Conservation (phyloP, 2,329 filamentous ascomycete genomes). For the Curvularia spicifera region DNA sequence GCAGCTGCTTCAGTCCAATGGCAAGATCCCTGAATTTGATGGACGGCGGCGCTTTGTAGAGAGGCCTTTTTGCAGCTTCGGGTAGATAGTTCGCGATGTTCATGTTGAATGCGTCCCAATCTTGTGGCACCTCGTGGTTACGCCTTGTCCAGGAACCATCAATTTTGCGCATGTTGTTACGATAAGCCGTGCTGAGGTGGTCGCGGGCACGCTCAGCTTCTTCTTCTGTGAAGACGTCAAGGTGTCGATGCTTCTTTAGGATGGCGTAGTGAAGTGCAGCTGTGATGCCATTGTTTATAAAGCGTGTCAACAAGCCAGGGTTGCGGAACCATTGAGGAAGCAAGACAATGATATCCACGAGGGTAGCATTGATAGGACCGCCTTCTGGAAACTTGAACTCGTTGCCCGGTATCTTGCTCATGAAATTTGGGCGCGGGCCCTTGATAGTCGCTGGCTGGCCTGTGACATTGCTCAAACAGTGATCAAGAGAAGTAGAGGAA, state of each 20-base stretch:
- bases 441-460: neutral
- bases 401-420: conserved; percentile 12
- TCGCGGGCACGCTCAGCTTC: conserved; percentile 19
- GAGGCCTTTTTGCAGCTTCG: neutral
- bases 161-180: conserved; percentile 23
- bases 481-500: neutral
- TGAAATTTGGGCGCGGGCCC: neutral
- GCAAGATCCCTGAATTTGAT: conserved; percentile 29
- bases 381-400: conserved; percentile 15
- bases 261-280: conserved; percentile 24
- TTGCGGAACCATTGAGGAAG: conserved; percentile 29
- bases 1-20: conserved; percentile 29
- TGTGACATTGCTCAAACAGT: neutral
- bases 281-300: conserved; percentile 27
- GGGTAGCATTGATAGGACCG: conserved; percentile 23
- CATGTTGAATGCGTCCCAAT: conserved; percentile 15
- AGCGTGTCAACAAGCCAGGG: conserved; percentile 12
- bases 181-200: conserved; percentile 21
- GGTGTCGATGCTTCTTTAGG: conserved; percentile 20
- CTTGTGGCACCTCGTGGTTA: conserved; percentile 9
- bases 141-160: conserved; percentile 17
- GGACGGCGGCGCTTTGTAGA: conserved; percentile 6
- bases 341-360: conserved; percentile 26
- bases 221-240: neutral
- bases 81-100: conserved; percentile 16